phyloP scores from a whole-genome alignment of 805 yeast species.

The Cyberlindnera galapagoensis region DNA sequence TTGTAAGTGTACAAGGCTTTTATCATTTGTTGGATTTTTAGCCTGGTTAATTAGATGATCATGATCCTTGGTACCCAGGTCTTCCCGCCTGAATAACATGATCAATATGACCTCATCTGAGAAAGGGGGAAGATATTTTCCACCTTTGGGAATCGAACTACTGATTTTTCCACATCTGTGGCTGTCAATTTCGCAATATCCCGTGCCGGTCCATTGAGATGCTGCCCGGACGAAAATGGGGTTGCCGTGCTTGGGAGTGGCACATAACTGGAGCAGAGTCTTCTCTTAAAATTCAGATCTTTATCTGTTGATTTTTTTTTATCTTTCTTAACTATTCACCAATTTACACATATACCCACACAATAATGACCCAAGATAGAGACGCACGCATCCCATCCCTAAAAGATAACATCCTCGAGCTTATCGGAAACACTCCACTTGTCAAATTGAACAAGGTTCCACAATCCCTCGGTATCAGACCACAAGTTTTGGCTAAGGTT shows the following conservation, averaged over 20 bases:
- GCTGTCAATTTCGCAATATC: too few species aligned
- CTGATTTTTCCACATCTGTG: too few species aligned
- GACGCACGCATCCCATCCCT: slow-evolving; percentile 5
- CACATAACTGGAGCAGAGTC: neutral
- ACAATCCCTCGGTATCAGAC: slow-evolving; percentile 67
- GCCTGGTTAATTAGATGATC: too few species aligned
- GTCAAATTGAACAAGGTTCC: slow-evolving; percentile 72
- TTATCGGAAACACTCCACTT: slow-evolving; percentile 83
- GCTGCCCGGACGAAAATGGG: too few species aligned
- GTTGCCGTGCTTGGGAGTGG: slow-evolving; percentile 13
- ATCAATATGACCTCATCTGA: too few species aligned
- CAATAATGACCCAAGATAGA: neutral
- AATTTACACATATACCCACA: neutral
- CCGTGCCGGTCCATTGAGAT: too few species aligned
- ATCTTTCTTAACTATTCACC: neutral
- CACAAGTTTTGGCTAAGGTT: slow-evolving; percentile 64
- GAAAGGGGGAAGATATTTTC: too few species aligned
- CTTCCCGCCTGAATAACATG: too few species aligned
- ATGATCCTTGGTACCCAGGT: too few species aligned
- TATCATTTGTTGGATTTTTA: too few species aligned
- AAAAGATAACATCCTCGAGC: slow-evolving; percentile 44
- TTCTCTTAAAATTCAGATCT: neutral
- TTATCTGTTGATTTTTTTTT: neutral
- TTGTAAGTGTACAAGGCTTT: too few species aligned
- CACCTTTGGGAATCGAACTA: too few species aligned